phyloP scores from a whole-genome alignment of 192 early-diverging fungal genomes.

The Gaertneriomyces semiglobifer region DNA sequence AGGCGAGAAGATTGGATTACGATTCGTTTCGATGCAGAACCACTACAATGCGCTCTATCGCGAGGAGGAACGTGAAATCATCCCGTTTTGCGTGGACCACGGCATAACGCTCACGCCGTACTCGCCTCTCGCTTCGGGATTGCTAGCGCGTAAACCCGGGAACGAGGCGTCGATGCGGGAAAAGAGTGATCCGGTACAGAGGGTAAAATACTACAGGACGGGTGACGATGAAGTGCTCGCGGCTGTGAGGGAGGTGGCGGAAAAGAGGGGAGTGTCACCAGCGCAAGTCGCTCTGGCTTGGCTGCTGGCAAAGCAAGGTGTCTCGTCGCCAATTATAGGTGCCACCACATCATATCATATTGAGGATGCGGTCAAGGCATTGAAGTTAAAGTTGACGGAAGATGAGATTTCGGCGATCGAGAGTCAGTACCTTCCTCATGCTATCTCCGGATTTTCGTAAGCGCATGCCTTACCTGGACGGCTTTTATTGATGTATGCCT shows the following conservation, averaged over 20 bases:
- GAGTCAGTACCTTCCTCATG: conserved; percentile 5
- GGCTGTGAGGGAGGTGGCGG: conserved; percentile 3
- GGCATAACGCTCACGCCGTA: conserved; percentile 50
- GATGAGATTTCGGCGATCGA: conserved; percentile 2
- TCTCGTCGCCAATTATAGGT: conserved; percentile 3
- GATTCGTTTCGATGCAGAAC: conserved; percentile 19
- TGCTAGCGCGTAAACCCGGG: conserved; percentile 38
- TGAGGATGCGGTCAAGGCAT: conserved; percentile 5
- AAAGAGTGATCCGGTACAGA: conserved; percentile 13
- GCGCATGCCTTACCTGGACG: conserved; percentile 1
- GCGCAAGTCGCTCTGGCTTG: conserved; percentile 4
- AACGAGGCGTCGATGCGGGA: conserved; percentile 7
- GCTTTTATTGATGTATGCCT: not conserved
- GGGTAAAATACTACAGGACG: conserved; percentile 2
- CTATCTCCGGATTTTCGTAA: conserved; percentile 4
- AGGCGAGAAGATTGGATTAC: conserved; percentile 12
- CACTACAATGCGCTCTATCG: conserved; percentile 43
- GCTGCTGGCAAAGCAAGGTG: conserved; percentile 2
- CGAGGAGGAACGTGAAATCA: conserved; percentile 60
- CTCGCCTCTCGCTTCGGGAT: conserved; percentile 54
- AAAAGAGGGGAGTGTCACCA: conserved; percentile 2
- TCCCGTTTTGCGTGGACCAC: conserved; percentile 41
- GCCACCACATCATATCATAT: conserved; percentile 4
- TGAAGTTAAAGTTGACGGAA: conserved; percentile 6
- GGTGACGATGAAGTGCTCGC: conserved; percentile 2